Evolutionary conservation across 345 rosid genomes (phyloP).

Genomic region (rapeseed (Brassica napus)): Da-Ae NC_063451.1:17347501-17348000

Average conservation of each 20-base stretch:
- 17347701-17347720: slow-evolving; percentile 92
- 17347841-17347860: too few species aligned
- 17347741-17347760: slow-evolving; percentile 7
- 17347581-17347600: not conserved
- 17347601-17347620: not conserved
- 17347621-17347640: not conserved
- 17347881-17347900: too few species aligned
- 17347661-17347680: slow-evolving; percentile 86
- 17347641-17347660: slow-evolving; percentile 67
- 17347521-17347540: slow-evolving; percentile 88
- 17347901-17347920: too few species aligned
- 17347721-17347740: slow-evolving; percentile 77
- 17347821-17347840: too few species aligned
- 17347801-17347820: too few species aligned
- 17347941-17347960: too few species aligned
- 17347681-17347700: slow-evolving; percentile 93
- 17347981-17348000: too few species aligned
- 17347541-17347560: slow-evolving; percentile 64
- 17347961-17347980: too few species aligned
- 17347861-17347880: too few species aligned
- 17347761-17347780: not conserved
- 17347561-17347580: not conserved
- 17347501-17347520: slow-evolving; percentile 77
- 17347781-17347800: too few species aligned
- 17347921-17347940: too few species aligned